Percentiles rank a stretch among this genome's conserved stretches.
Conservation (phyloP, 2,329 filamentous ascomycete species). For the Aspergillus texensis region DNA sequence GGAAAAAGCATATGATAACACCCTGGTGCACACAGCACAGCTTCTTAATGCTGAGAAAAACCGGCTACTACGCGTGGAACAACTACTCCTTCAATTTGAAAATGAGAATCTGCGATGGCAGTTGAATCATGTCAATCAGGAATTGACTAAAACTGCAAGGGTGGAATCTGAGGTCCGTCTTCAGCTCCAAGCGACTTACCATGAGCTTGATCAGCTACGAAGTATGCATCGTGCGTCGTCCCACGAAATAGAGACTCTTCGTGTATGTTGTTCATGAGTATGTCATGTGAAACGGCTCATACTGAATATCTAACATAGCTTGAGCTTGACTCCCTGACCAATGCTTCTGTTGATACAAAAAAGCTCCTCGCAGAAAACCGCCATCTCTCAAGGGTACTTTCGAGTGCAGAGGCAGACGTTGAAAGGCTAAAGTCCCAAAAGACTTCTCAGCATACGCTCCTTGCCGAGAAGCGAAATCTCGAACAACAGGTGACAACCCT, state of each 20-base stretch:
- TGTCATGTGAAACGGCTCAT: not conserved
- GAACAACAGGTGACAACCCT: conserved; percentile 76
- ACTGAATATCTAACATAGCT: conserved; percentile 52
- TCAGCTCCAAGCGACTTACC: conserved; percentile 53
- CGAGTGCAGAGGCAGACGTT: conserved; percentile 61
- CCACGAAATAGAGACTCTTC: conserved; percentile 59
- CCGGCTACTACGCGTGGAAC: conserved; percentile 69
- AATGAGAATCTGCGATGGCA: conserved; percentile 69
- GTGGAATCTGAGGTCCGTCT: conserved; percentile 45
- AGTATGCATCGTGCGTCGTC: conserved; percentile 48
- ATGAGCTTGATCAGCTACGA: conserved; percentile 43
- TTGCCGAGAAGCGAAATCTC: conserved; percentile 78
- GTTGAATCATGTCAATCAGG: conserved; percentile 60
- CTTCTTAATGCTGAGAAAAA: conserved; percentile 75
- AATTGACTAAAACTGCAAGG: conserved; percentile 54
- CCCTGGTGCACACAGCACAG: conserved; percentile 65
- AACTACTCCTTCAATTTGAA: conserved; percentile 74
- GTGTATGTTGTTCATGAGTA: conserved; percentile 43
- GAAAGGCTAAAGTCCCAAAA: conserved; percentile 64
- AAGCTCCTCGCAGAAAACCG: conserved; percentile 70
- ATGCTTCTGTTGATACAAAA: conserved; percentile 68
- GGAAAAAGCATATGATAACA: conserved; percentile 71
- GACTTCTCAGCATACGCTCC: conserved; percentile 64
- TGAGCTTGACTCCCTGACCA: conserved; percentile 70
- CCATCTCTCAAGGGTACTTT: conserved; percentile 62